Evolutionary conservation across 768 basidiomycete species (phyloP), one percentile per base, ranked within the genome.

Genomic region (Crucibulum laeve): DNA sequence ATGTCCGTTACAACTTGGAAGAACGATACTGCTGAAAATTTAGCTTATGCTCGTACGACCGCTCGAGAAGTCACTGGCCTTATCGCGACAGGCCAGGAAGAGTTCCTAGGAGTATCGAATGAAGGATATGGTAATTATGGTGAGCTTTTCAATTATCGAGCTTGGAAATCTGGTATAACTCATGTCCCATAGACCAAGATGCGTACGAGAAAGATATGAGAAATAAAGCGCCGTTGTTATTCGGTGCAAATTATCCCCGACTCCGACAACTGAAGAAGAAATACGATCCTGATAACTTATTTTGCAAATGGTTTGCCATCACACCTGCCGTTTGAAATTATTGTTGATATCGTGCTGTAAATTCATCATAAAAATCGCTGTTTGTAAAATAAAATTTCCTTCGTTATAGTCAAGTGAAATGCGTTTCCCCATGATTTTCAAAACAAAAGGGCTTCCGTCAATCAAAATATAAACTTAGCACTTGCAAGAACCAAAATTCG

Each of bases 111-210:
- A 26, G 33, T 54, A 7, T 52, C 60, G 34, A 58, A 53, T 13
- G 26, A 61, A 21, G 72, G 68, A 6, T 76, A 76, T 44, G 64
- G 63, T 14, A 79, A 79, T 51, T 76, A 74, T 48, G 70, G 76
- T 73, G 42, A 26, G 34, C 18, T 25, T 30, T 43, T 21, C 6
- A 22, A 15, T 32, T 24, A 23, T 23, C 38, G 8, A 4, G 11
- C 13, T 11, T 15, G 6, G 8, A 15, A 19, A 23, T 4, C n/a
- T n/a, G n/a, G n/a, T n/a, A 45, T 45, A 59, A 26, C 30, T 77
- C 38, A 59, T 56, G 59, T 38, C 49, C 52, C 17, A 53, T 59
- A 5, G 47, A 40, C 7, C 26, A 42, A 35, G 15, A 23, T 30
- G 24, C 26, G 4, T 35, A 35, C 14, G 33, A 41, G 19, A 46